phyloP scores from a whole-genome alignment of 805 yeast genomes.

The Metschnikowia peoriensis region DNA sequence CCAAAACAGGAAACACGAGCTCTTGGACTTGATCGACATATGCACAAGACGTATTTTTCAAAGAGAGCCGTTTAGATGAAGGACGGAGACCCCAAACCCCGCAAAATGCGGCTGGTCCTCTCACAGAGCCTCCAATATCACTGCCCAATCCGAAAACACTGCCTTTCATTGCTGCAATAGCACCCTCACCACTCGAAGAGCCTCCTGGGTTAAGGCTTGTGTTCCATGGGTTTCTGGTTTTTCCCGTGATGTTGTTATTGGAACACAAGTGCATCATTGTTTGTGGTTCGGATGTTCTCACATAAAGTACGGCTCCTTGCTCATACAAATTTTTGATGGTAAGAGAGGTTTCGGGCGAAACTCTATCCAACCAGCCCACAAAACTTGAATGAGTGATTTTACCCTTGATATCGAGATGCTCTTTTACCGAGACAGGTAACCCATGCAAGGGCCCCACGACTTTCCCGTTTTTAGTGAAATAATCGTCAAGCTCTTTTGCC shows the following conservation, averaged over 20 bases:
- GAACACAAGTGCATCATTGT: conserved; percentile 20
- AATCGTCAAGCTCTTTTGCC: conserved; percentile 17
- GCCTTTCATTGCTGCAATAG: conserved; percentile 20
- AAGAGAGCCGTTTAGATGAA: conserved; percentile 15
- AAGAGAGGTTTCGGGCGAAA: conserved; percentile 8
- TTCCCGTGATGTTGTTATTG: conserved; percentile 19
- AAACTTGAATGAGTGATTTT: conserved; percentile 17
- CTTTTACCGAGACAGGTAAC: conserved; percentile 19
- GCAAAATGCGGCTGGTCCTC: conserved; percentile 20
- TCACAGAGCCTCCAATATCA: conserved; percentile 20
- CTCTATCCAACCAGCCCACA: conserved; percentile 17
- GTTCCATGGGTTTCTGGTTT: conserved; percentile 19
- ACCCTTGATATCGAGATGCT: conserved; percentile 17
- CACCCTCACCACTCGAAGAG: conserved; percentile 21
- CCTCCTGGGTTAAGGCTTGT: conserved; percentile 18
- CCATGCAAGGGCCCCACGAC: conserved; percentile 20
- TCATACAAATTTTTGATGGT: conserved; percentile 12
- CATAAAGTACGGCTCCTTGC: conserved; percentile 20
- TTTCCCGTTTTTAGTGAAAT: conserved; percentile 10
- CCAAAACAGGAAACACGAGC: conserved; percentile 15
- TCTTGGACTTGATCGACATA: conserved; percentile 13
- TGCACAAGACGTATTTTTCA: conserved; percentile 10
- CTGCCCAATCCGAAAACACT: conserved; percentile 20
- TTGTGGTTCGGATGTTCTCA: conserved; percentile 20
- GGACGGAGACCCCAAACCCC: conserved; percentile 22